Percentiles rank a stretch among this genome's conserved stretches.
Conservation (phyloP, 1,139 yeast genomes). For the Candida pseudoviswanathii region DNA sequence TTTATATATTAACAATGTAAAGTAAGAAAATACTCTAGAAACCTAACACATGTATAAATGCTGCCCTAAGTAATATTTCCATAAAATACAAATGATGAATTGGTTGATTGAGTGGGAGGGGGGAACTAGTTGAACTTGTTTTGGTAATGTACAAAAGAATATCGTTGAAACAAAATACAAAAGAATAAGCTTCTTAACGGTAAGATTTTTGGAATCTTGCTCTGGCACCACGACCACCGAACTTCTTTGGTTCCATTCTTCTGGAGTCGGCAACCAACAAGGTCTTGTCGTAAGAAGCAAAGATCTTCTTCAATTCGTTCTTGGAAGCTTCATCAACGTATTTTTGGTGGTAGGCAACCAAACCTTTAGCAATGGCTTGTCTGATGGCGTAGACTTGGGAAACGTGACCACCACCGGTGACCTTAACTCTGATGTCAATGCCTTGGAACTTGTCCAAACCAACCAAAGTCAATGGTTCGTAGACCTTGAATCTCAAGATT, state of each 20-base stretch:
- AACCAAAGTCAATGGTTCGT: conserved; percentile 98
- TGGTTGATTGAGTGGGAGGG: no score
- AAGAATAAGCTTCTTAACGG: conserved; percentile 67
- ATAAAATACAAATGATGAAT: conserved; percentile 6
- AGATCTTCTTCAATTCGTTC: conserved; percentile 98
- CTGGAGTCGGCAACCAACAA: conserved; percentile 99
- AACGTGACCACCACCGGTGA: conserved; percentile 99
- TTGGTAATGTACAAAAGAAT: conserved; percentile 8
- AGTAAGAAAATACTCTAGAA: conserved; percentile 13
- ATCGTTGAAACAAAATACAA: conserved; percentile 10
- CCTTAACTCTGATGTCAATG: conserved; percentile 98
- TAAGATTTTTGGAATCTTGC: conserved; percentile 99
- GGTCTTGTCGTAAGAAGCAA: conserved; percentile 98
- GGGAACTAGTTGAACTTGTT: neutral
- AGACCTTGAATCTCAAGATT: conserved; percentile 98
- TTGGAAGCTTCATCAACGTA: conserved; percentile 98
- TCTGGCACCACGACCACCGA: conserved; percentile 99
- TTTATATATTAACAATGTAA: conserved; percentile 12
- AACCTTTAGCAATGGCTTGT: conserved; percentile 99
- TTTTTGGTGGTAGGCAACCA: conserved; percentile 99
- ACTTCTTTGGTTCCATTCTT: conserved; percentile 99
- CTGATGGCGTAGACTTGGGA: conserved; percentile 99
- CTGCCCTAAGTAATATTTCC: conserved; percentile 10
- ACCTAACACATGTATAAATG: conserved; percentile 8
- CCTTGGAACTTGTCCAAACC: conserved; percentile 98